phyloP scores from a whole-genome alignment of 208 protist species.

The Trypanosoma vivax region DNA sequence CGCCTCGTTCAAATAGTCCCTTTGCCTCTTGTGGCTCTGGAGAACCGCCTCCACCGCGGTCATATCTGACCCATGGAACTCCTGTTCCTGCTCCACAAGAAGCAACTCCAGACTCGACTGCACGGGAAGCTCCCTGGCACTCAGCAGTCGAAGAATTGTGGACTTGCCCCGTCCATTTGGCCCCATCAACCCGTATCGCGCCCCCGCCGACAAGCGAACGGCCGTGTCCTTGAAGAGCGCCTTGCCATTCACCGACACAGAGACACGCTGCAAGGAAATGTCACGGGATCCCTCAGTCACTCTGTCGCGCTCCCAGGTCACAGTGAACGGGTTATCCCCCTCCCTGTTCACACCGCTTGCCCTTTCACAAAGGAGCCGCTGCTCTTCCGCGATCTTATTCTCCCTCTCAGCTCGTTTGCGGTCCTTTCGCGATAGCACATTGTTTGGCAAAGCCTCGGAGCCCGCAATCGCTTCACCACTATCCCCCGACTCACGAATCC shows the following conservation, averaged over 20 bases:
- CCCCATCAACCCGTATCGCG: slow-evolving; percentile 93
- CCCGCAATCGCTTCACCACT: too few relatives aligned
- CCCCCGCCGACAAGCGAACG: slow-evolving; percentile 79
- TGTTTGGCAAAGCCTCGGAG: too few relatives aligned
- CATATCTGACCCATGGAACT: slow-evolving; percentile 76
- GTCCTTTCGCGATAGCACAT: slow-evolving; percentile 57
- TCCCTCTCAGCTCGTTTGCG: slow-evolving; percentile 56
- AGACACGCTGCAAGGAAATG: slow-evolving; percentile 81
- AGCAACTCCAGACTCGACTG: slow-evolving; percentile 90
- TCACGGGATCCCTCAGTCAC: slow-evolving; percentile 65
- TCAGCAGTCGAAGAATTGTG: slow-evolving; percentile 89
- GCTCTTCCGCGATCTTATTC: slow-evolving; percentile 50
- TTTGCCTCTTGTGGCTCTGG: slow-evolving; percentile 87
- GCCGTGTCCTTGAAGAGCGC: slow-evolving; percentile 73
- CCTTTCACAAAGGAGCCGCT: slow-evolving; percentile 36
- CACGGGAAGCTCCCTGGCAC: slow-evolving; percentile 77
- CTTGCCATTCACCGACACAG: slow-evolving; percentile 81
- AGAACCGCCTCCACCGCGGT: slow-evolving; percentile 84
- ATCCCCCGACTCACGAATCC: too few relatives aligned
- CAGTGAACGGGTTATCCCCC: slow-evolving; percentile 76
- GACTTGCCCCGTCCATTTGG: slow-evolving; percentile 95
- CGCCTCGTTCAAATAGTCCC: slow-evolving; percentile 72
- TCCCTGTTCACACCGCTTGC: slow-evolving; percentile 62
- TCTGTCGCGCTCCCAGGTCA: slow-evolving; percentile 56
- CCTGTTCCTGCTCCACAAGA: slow-evolving; percentile 96